Conservation (phyloP, 2,329 filamentous ascomycete species). For the Camillea tinctor region DNA sequence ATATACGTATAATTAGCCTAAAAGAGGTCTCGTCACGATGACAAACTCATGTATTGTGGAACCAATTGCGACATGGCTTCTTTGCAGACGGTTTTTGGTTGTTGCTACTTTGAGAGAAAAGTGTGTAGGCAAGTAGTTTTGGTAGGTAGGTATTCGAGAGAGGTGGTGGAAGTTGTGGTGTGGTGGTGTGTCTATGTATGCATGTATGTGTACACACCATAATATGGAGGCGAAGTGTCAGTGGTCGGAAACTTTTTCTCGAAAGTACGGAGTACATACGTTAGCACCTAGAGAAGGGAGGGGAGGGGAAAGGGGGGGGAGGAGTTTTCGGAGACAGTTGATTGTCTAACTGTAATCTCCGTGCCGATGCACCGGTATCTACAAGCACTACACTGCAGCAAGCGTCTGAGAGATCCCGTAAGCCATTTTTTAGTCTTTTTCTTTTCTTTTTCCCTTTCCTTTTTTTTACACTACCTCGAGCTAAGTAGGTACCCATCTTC, state of each 20-base stretch:
- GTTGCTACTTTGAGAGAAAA: not conserved
- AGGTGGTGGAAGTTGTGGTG: no score
- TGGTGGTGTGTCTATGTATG: not conserved
- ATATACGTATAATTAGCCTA: not conserved
- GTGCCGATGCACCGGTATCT: not conserved
- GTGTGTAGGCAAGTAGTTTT: conserved; percentile 1
- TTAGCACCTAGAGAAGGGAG: no score
- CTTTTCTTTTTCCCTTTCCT: no score
- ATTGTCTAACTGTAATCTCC: not conserved
- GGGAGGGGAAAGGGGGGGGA: no score
- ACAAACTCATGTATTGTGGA: not conserved
- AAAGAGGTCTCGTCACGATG: not conserved
- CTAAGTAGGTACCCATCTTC: no score
- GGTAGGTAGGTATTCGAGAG: not conserved
- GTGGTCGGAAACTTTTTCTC: no score
- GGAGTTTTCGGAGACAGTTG: not conserved
- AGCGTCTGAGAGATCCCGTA: not conserved
- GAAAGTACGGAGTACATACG: no score
- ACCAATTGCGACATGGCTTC: conserved; percentile 14
- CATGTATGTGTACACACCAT: not conserved
- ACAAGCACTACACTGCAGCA: not conserved
- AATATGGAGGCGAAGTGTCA: not conserved
- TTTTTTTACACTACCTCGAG: no score
- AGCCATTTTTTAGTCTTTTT: no score
- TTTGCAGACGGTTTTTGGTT: conserved; percentile 3